Evolutionary conservation across 1,284 basidiomycete species (phyloP).

Genomic region (Heterobasidion irregulare): DNA sequence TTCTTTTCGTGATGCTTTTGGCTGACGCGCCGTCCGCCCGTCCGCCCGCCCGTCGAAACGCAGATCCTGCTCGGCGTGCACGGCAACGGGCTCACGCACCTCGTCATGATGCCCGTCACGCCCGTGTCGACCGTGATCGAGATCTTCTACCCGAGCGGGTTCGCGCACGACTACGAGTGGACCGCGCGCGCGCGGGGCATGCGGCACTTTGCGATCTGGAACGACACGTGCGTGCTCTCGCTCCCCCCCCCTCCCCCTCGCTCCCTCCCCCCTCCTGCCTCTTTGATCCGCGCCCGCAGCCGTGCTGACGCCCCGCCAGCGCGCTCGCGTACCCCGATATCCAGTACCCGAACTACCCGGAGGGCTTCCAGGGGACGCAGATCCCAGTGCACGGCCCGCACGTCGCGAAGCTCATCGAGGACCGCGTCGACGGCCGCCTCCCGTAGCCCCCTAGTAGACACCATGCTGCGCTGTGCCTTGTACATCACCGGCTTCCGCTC

Average conservation of each 20-base stretch:
- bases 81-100: constrained; percentile 73
- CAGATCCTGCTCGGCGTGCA: constrained; percentile 75
- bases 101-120: constrained; percentile 70
- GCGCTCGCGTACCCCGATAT: constrained; percentile 34
- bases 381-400: constrained; percentile 60
- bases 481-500: too few species aligned
- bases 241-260: too few species aligned
- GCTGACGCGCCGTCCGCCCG: too few species aligned
- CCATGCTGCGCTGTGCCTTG: too few species aligned
- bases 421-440: constrained; percentile 33
- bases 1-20: background rate
- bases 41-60: too few species aligned
- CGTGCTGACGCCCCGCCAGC: constrained; percentile 23
- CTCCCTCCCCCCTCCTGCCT: background rate
- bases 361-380: constrained; percentile 65
- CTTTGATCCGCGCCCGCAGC: constrained; percentile 20
- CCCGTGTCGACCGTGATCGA: constrained; percentile 68
- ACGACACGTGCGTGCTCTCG: constrained; percentile 46
- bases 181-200: constrained; percentile 65
- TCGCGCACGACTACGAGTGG: constrained; percentile 78
- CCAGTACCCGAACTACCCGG: constrained; percentile 55
- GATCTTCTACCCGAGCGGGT: constrained; percentile 72
- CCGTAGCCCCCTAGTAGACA: too few species aligned
- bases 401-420: constrained; percentile 50
- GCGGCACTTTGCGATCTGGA: constrained; percentile 73